phyloP scores from a whole-genome alignment of 805 yeast genomes.

The Candida maltosa region DNA sequence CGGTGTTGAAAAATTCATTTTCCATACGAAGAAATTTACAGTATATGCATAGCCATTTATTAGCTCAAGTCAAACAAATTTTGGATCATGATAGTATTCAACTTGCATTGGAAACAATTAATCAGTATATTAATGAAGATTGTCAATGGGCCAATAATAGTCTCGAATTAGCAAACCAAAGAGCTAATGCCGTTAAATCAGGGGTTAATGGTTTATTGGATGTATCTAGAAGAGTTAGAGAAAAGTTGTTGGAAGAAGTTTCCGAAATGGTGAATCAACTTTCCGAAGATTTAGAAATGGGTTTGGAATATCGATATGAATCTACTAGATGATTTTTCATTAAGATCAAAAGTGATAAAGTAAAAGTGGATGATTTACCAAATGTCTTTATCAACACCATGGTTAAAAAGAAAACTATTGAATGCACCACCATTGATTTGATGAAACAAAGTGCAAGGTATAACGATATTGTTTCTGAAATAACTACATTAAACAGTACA shows the following conservation, averaged over 20 bases:
- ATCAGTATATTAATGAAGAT: slow-evolving; percentile 6
- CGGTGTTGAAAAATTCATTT: slow-evolving; percentile 17
- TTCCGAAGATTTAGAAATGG: slow-evolving; percentile 1
- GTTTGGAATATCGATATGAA: slow-evolving; percentile 6
- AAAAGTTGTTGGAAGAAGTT: slow-evolving; percentile 5
- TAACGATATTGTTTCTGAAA: slow-evolving; percentile 38
- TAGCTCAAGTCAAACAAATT: slow-evolving; percentile 6
- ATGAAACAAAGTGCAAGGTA: slow-evolving; percentile 30
- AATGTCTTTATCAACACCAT: slow-evolving; percentile 6
- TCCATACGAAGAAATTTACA: slow-evolving; percentile 2
- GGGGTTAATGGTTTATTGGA: slow-evolving; percentile 11
- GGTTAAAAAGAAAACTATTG: slow-evolving; percentile 7
- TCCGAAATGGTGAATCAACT: slow-evolving; percentile 1
- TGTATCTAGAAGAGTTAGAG: slow-evolving; percentile 7
- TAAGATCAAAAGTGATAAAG: slow-evolving; percentile 2
- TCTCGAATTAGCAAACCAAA: slow-evolving; percentile 8
- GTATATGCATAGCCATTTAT: slow-evolving; percentile 1
- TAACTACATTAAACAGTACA: slow-evolving; percentile 39
- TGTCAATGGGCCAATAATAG: slow-evolving; percentile 7
- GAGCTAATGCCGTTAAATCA: slow-evolving; percentile 6
- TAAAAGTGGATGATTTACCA: not conserved
- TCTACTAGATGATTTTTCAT: slow-evolving; percentile 7
- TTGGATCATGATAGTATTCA: slow-evolving; percentile 4
- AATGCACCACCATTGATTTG: slow-evolving; percentile 9
- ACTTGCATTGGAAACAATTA: not conserved